Conservation (phyloP, 768 basidiomycete genomes). For the Rhodotorula taiwanensis region DNA sequence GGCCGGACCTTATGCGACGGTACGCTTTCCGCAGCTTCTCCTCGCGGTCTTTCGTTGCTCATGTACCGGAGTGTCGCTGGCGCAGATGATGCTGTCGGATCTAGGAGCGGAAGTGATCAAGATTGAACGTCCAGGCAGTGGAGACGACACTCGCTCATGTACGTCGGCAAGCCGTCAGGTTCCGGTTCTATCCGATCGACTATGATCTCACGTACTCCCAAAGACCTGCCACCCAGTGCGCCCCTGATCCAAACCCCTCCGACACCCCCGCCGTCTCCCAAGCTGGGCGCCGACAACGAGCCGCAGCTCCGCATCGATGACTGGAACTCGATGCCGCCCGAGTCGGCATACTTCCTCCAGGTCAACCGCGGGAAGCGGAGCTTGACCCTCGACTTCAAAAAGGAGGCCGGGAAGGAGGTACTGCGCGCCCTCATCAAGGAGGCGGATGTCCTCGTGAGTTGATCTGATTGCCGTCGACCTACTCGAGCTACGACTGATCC, state of each 20-base stretch:
- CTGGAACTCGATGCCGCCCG: conserved; percentile 60
- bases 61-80: no score
- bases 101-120: conserved; percentile 87
- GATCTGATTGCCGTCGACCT: neutral
- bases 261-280: conserved; percentile 36
- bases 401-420: conserved; percentile 66
- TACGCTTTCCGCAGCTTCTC: neutral
- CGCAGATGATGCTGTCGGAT: conserved; percentile 71
- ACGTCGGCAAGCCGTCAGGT: no score
- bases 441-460: conserved; percentile 68
- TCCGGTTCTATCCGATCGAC: no score
- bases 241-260: conserved; percentile 42
- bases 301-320: conserved; percentile 49
- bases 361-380: conserved; percentile 85
- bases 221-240: conserved; percentile 47
- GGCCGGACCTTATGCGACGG: conserved; percentile 71
- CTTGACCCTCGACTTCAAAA: conserved; percentile 81
- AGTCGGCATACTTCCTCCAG: conserved; percentile 86
- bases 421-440: conserved; percentile 61
- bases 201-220: no score
- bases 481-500: neutral
- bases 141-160: conserved; percentile 74
- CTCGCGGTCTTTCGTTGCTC: no score
- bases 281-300: conserved; percentile 47
- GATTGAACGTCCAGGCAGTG: conserved; percentile 63